Percentiles rank a stretch among this genome's conserved stretches.
Evolutionary conservation across 2,329 filamentous ascomycete genomes (phyloP).

Genomic region (Aureobasidium sp.): DNA sequence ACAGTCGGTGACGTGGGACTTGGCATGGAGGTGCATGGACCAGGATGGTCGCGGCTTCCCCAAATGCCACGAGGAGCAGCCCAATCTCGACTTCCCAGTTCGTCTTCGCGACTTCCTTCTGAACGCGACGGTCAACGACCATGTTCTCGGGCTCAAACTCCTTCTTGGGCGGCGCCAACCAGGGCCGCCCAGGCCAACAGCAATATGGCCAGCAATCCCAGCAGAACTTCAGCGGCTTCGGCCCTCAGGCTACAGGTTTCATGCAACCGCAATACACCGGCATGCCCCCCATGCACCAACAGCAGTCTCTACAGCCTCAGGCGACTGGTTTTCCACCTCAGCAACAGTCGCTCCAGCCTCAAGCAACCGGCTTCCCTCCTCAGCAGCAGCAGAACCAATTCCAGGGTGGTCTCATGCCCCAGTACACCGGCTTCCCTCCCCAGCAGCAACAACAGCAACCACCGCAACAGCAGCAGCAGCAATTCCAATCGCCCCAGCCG

Average conservation of each 20-base stretch:
- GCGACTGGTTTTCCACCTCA: slow-evolving; percentile 25
- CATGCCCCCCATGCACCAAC: slow-evolving; percentile 17
- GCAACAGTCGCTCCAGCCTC: slow-evolving; percentile 38
- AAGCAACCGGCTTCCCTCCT: slow-evolving; percentile 26
- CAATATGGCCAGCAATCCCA: slow-evolving; percentile 37
- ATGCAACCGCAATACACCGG: slow-evolving; percentile 63
- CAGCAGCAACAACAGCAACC: slow-evolving; percentile 28
- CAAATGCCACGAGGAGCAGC: not conserved
- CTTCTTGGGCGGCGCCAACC: slow-evolving; percentile 71
- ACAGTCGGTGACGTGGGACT: not conserved
- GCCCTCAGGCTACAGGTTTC: slow-evolving; percentile 48
- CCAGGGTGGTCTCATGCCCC: slow-evolving; percentile 27
- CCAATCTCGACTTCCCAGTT: not conserved
- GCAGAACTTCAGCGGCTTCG: slow-evolving; percentile 32
- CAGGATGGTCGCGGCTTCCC: not conserved
- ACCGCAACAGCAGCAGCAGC: slow-evolving; percentile 31
- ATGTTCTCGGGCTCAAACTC: slow-evolving; percentile 92
- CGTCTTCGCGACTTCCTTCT: not conserved
- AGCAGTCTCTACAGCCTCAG: slow-evolving; percentile 38
- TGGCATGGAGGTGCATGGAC: not conserved
- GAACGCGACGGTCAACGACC: slow-evolving; percentile 20
- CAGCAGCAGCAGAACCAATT: slow-evolving; percentile 25
- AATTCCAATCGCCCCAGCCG: slow-evolving; percentile 36
- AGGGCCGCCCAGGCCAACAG: slow-evolving; percentile 57
- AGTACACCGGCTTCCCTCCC: slow-evolving; percentile 43